Conservation (phyloP, 805 yeast genomes). For the Debaryomyces tyrocola region DNA sequence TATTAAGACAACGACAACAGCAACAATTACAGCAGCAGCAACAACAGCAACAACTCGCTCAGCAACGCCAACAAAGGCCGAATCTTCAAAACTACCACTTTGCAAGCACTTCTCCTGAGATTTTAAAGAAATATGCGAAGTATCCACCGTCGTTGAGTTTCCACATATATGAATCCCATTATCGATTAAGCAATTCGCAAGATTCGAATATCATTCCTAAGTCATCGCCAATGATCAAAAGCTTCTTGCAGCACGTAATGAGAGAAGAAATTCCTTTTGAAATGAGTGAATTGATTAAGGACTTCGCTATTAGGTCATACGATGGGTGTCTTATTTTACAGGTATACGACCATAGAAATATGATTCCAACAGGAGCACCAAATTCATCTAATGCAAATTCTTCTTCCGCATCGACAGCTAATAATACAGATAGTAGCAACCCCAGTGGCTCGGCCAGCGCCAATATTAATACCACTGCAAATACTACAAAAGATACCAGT, state of each 20-base stretch:
- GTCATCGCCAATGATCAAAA: constrained; percentile 72
- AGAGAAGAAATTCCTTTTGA: constrained; percentile 85
- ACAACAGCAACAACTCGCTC: constrained; percentile 21
- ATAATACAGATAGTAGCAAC: not conserved
- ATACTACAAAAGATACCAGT: constrained; percentile 1
- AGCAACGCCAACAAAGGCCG: constrained; percentile 19
- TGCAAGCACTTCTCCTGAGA: constrained; percentile 69
- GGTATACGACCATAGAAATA: constrained; percentile 80
- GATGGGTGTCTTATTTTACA: constrained; percentile 89
- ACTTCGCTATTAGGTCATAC: constrained; percentile 78
- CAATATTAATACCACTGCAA: not conserved
- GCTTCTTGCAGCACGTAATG: constrained; percentile 76
- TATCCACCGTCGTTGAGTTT: constrained; percentile 81
- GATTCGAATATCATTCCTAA: constrained; percentile 81
- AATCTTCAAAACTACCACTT: constrained; percentile 47
- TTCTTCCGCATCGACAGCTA: not conserved
- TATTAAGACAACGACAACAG: constrained; percentile 10
- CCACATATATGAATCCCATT: constrained; percentile 90
- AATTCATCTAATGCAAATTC: not conserved
- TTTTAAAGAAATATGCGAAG: constrained; percentile 73
- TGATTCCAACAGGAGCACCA: constrained; percentile 18
- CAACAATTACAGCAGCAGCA: constrained; percentile 40
- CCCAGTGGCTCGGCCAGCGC: not conserved
- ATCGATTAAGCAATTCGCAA: constrained; percentile 81
- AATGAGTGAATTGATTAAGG: constrained; percentile 84